These are phyloP conservation scores for Cicer cuneatum DNA, from an alignment of 306 rosid genomes.

Conservation along the genomic window DNA sequence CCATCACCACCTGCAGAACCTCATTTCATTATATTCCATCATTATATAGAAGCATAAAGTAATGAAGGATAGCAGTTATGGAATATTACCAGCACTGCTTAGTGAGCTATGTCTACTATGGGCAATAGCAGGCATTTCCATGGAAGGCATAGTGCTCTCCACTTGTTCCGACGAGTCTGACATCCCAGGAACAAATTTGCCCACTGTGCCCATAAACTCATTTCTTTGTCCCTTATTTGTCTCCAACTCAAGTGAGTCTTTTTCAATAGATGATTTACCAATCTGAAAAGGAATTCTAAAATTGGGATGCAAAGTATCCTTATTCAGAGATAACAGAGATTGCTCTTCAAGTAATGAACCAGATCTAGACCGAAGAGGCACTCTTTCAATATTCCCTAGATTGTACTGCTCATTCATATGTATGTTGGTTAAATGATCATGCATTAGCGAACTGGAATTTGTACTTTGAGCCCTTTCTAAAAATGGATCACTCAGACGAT, in stretches of 20 bases:
- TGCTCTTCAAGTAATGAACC: slow-evolving; percentile 58
- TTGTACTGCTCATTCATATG: slow-evolving; percentile 54
- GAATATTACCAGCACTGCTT: slow-evolving; percentile 65
- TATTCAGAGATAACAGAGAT: slow-evolving; percentile 50
- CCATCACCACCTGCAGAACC: slow-evolving; percentile 68
- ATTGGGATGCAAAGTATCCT: slow-evolving; percentile 51
- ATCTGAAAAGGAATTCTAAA: slow-evolving; percentile 54
- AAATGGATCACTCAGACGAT: slow-evolving; percentile 51
- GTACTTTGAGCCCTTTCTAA: slow-evolving; percentile 51
- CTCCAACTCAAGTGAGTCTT: slow-evolving; percentile 57
- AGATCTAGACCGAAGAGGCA: slow-evolving; percentile 56
- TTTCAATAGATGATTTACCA: slow-evolving; percentile 55
- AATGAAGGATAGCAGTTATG: slow-evolving; percentile 7
- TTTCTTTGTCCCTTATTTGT: slow-evolving; percentile 55
- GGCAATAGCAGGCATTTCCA: slow-evolving; percentile 56
- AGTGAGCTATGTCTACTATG: slow-evolving; percentile 72
- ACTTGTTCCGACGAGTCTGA: slow-evolving; percentile 57
- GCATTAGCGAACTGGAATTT: slow-evolving; percentile 53
- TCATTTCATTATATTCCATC: slow-evolving; percentile 26
- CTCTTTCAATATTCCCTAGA: slow-evolving; percentile 52
- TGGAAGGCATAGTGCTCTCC: slow-evolving; percentile 48
- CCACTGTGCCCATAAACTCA: slow-evolving; percentile 49
- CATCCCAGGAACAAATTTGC: slow-evolving; percentile 53
- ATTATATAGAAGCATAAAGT: slow-evolving; percentile 31
- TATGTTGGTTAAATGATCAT: slow-evolving; percentile 52